These are phyloP conservation scores for Dactylella cylindrospora DNA, from an alignment of 2,329 filamentous ascomycete genomes.

Conservation along the genomic window DNA sequence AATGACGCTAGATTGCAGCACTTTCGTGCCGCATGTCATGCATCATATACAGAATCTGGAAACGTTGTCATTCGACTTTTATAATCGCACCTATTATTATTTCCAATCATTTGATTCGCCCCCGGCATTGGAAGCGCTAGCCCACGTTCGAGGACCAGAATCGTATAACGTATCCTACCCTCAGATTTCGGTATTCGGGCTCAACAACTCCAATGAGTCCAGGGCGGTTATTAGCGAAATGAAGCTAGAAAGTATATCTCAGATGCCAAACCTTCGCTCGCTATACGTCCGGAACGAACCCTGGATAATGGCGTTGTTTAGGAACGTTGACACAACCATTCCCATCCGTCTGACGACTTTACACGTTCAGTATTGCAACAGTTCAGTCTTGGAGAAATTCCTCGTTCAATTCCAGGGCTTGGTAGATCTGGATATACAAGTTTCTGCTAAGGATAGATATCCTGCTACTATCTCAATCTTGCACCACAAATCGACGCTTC, in stretches of 20 bases:
- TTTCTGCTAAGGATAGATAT: not conserved
- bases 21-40: no score
- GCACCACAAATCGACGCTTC: slow-evolving; percentile 9
- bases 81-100: no score
- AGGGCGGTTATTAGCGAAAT: not conserved
- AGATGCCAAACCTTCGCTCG: slow-evolving; percentile 13
- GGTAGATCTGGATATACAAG: slow-evolving; percentile 5
- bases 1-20: no score
- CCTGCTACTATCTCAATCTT: slow-evolving; percentile 1
- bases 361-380: slow-evolving; percentile 1
- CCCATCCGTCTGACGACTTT: slow-evolving; percentile 15
- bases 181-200: slow-evolving; percentile 6
- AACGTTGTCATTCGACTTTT: no score
- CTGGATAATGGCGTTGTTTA: not conserved
- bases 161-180: not conserved
- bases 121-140: no score
- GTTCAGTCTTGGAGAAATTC: not conserved
- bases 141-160: not conserved
- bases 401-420: slow-evolving; percentile 20
- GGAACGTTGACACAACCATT: not conserved
- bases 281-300: not conserved
- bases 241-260: slow-evolving; percentile 2
- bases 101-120: no score
- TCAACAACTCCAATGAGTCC: not conserved
- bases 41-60: no score